These are phyloP conservation scores for Tolypocladium sp. DNA, from an alignment of 2,329 filamentous ascomycete genomes.

Conservation along the genomic window DNA sequence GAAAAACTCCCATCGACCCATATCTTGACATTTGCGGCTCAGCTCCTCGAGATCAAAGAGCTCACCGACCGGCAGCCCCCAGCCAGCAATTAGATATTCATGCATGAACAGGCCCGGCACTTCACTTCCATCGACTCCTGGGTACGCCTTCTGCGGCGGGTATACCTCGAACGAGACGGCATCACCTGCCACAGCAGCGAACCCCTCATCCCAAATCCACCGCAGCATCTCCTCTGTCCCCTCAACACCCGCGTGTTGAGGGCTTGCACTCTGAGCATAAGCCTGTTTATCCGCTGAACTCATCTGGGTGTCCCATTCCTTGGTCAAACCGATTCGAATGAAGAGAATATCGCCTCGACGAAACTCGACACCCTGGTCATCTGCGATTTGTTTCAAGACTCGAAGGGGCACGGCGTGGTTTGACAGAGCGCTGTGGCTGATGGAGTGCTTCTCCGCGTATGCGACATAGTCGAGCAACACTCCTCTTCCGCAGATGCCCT, in stretches of 20 bases:
- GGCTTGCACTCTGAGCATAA: constrained; percentile 23
- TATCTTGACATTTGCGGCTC: constrained; percentile 41
- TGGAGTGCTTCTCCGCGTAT: constrained; percentile 27
- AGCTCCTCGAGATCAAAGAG: constrained; percentile 23
- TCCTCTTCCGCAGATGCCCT: constrained; percentile 39
- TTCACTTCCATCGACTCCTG: constrained; percentile 4
- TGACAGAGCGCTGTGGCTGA: constrained; percentile 30
- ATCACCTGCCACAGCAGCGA: constrained; percentile 36
- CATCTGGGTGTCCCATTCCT: constrained; percentile 18
- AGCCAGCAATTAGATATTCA: constrained; percentile 37
- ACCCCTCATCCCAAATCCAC: constrained; percentile 38
- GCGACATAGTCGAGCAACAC: constrained; percentile 40
- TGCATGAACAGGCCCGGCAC: constrained; percentile 25
- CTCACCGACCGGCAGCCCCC: constrained; percentile 34
- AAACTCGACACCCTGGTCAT: constrained; percentile 32
- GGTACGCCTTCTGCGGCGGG: constrained; percentile 20
- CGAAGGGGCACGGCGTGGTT: constrained; percentile 23
- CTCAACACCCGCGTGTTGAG: constrained; percentile 18
- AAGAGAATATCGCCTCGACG: constrained; percentile 43
- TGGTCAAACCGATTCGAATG: constrained; percentile 15
- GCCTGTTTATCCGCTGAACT: constrained; percentile 35
- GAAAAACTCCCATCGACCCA: constrained; percentile 39
- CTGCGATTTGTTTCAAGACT: constrained; percentile 22
- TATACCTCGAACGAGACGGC: constrained; percentile 32
- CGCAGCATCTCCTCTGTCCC: constrained; percentile 23